These are phyloP conservation scores for Stachybotrys elegans DNA, from an alignment of 2,329 filamentous ascomycete species.

Conservation along the genomic window DNA sequence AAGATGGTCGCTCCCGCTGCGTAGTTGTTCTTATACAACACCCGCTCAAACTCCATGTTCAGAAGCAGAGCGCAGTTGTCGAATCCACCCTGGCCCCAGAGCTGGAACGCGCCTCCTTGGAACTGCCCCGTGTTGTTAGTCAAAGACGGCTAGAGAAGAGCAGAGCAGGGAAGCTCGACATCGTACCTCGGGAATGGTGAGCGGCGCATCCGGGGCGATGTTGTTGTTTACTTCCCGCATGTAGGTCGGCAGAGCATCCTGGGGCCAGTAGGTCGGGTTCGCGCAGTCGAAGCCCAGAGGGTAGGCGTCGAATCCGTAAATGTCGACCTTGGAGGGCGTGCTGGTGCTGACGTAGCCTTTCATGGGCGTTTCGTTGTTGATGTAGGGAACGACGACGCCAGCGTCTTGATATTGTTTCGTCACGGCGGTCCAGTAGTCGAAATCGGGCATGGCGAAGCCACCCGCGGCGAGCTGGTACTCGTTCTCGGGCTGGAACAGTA, in stretches of 20 bases:
- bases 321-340: conserved; percentile 25
- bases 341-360: conserved; percentile 13
- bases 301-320: conserved; percentile 37
- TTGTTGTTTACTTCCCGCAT: conserved; percentile 49
- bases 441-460: conserved; percentile 45
- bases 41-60: conserved; percentile 63
- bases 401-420: conserved; percentile 57
- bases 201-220: conserved; percentile 62
- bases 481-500: conserved; percentile 68
- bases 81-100: conserved; percentile 66
- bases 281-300: conserved; percentile 41
- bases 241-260: conserved; percentile 48
- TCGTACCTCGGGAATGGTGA: conserved; percentile 54
- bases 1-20: conserved; percentile 58
- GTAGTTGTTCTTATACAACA: conserved; percentile 70
- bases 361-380: conserved; percentile 60
- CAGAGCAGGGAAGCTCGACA: no score
- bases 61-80: conserved; percentile 58
- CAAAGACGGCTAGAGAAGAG: no score
- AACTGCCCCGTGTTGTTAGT: background rate
- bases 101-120: conserved; percentile 17
- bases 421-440: conserved; percentile 61
- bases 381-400: conserved; percentile 64
- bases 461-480: conserved; percentile 39
- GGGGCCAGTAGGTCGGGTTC: conserved; percentile 52